Percentiles rank a stretch among this genome's conserved stretches.
phyloP scores from a whole-genome alignment of 805 yeast genomes.

The Yarrowia sp. region DNA sequence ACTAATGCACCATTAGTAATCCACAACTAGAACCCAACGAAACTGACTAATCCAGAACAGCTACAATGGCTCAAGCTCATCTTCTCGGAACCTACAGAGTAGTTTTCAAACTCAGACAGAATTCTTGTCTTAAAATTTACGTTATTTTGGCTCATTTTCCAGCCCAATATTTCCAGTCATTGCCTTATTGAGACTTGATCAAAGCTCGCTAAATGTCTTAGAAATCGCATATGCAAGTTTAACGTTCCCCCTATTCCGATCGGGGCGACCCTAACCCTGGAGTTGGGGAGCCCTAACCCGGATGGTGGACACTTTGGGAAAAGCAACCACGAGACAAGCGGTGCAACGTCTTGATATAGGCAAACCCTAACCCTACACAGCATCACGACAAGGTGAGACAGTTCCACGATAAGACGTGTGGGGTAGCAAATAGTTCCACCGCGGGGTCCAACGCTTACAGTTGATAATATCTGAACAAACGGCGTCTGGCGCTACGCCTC shows the following conservation, averaged over 20 bases:
- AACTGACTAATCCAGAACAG: no score
- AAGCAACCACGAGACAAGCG: no score
- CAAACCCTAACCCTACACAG: background rate
- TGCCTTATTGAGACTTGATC: conserved; percentile 2
- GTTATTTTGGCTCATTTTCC: background rate
- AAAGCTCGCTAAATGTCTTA: conserved; percentile 5
- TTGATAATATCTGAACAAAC: no score
- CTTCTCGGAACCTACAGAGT: no score
- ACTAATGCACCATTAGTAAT: no score
- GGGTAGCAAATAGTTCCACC: background rate
- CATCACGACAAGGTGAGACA: background rate
- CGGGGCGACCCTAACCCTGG: background rate
- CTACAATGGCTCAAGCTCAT: no score
- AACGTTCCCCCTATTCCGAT: conserved; percentile 3
- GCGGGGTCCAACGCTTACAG: background rate
- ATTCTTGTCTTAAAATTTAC: background rate
- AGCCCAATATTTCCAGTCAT: background rate
- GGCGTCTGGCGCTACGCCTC: no score
- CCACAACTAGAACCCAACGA: no score
- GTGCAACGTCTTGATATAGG: no score
- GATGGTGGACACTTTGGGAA: no score
- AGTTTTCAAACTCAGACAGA: no score
- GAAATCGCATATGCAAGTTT: conserved; percentile 11
- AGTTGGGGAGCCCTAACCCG: background rate
- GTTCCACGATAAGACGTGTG: conserved; percentile 11